Evolutionary conservation across 2,329 filamentous ascomycete species (phyloP).

Genomic region (Huntiella omanensis): DNA sequence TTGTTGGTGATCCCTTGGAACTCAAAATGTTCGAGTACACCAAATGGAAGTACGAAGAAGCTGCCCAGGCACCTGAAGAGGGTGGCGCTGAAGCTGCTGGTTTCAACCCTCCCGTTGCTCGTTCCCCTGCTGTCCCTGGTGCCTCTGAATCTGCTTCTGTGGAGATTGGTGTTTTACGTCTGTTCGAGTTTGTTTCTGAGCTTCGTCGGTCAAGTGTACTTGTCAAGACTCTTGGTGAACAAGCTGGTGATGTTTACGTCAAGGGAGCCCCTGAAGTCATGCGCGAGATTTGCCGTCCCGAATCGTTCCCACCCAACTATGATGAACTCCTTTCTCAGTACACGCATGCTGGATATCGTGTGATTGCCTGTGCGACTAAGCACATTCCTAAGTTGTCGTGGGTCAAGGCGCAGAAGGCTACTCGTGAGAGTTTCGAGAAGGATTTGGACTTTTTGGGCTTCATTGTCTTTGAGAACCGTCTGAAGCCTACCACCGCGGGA

Average conservation of each 20-base stretch:
- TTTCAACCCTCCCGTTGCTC: constrained; percentile 72
- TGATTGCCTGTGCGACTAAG: constrained; percentile 87
- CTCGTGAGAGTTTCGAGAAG: constrained; percentile 65
- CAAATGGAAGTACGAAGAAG: constrained; percentile 80
- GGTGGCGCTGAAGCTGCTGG: constrained; percentile 47
- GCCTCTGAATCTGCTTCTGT: constrained; percentile 7
- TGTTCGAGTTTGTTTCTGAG: constrained; percentile 90
- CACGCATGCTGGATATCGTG: constrained; percentile 87
- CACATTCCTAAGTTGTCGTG: constrained; percentile 75
- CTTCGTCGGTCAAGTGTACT: constrained; percentile 75
- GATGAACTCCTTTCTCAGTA: constrained; percentile 79
- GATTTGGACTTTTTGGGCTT: constrained; percentile 80
- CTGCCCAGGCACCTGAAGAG: constrained; percentile 46
- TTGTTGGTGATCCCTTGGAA: constrained; percentile 85
- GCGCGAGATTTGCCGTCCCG: constrained; percentile 72
- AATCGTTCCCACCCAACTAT: constrained; percentile 74
- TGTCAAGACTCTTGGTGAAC: constrained; percentile 70
- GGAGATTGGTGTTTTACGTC: constrained; percentile 77
- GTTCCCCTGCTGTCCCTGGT: constrained; percentile 37
- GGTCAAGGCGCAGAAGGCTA: constrained; percentile 91
- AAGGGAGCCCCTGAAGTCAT: constrained; percentile 96
- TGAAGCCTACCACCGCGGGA: constrained; percentile 68
- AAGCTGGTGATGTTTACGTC: constrained; percentile 73
- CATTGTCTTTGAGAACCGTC: constrained; percentile 96
- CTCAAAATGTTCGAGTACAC: constrained; percentile 99